Evolutionary conservation across 108 stramenopile genomes (phyloP), one percentile per base, ranked within the genome.

Genomic region (Cylindrotheca fusiformis): DNA sequence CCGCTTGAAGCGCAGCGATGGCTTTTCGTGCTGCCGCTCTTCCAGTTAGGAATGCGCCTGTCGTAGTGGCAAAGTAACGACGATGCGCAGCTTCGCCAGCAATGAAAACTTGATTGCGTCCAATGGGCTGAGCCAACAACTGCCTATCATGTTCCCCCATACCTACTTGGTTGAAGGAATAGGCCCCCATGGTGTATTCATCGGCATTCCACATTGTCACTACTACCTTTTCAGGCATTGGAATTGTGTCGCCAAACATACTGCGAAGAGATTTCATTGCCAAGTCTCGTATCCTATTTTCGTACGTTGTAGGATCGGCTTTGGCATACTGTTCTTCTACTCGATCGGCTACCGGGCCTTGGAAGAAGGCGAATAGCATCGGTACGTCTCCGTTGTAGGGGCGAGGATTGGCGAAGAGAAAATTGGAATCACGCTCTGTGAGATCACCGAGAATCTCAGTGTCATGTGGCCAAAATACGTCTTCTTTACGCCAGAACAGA

Each of bases 191-290:
- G n/a, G 60, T 56, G 31, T 31, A 73, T 54, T 71, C 56, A 23
- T 77, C 80, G 8, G 27, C 18, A 0, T 54, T 32, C 80, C 80
- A 81, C 48, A 73, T 29, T 4, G 73, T 66, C 19, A 81, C 55
- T 25, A 69, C 32, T 64, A 29, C 18, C 18, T 73, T 63, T 26
- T 49, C 56, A 6, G 80, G 80, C 10, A 14, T 2, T 10, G 76
- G 67, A 36, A 81, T 65, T 3, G 61, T 24, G 21, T n/a, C 65
- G 19, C 20, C 65, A 61, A 65, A 68, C 62, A 81, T 71, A 0
- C 19, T 41, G n/a, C 48, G 22, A 8, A 81, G 69, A 29, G 59
- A 60, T 22, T 6, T 28, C 62, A 81, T 49, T n/a, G 59, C 67
- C 10, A 49, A 32, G 76, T 64, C 28, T 74, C 64, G 23, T 77